phyloP scores from a whole-genome alignment of 306 rosid genomes.

The Carpinus fangiana region DNA sequence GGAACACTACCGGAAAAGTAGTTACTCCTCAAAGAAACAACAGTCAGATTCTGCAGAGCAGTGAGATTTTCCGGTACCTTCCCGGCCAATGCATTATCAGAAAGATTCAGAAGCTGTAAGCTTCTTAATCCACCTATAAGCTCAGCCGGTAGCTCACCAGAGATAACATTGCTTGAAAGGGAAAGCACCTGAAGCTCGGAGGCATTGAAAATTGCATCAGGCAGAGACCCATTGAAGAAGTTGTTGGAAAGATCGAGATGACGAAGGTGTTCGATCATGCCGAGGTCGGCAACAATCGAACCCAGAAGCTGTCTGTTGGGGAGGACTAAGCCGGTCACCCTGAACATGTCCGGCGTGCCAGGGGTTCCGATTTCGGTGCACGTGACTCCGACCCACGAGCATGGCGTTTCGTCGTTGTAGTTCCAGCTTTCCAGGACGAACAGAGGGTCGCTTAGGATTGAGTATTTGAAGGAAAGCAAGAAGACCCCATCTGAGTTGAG shows the following conservation, averaged over 20 bases:
- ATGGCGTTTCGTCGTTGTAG: conserved; percentile 65
- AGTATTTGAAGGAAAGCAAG: conserved; percentile 73
- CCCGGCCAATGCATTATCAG: conserved; percentile 82
- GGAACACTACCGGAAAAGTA: conserved; percentile 70
- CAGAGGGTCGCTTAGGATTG: conserved; percentile 75
- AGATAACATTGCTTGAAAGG: conserved; percentile 70
- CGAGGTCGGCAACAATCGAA: conserved; percentile 63
- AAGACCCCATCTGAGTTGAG: conserved; percentile 70
- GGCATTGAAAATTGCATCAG: conserved; percentile 67
- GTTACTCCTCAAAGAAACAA: conserved; percentile 67
- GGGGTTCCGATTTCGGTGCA: conserved; percentile 52
- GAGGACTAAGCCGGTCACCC: conserved; percentile 72
- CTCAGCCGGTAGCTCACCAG: conserved; percentile 71
- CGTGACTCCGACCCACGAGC: conserved; percentile 86
- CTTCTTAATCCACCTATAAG: conserved; percentile 44
- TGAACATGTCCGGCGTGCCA: conserved; percentile 44
- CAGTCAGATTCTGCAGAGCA: conserved; percentile 50
- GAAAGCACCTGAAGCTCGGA: conserved; percentile 71
- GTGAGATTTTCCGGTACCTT: conserved; percentile 59
- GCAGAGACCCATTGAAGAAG: conserved; percentile 79
- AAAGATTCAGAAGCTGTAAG: conserved; percentile 72
- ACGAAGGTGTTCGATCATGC: conserved; percentile 58
- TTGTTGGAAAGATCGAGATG: conserved; percentile 84
- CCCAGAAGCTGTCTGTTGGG: conserved; percentile 75
- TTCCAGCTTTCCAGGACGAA: conserved; percentile 67